Conservation (phyloP, 2,329 filamentous ascomycete species). For the Delphinella strobiligena region DNA sequence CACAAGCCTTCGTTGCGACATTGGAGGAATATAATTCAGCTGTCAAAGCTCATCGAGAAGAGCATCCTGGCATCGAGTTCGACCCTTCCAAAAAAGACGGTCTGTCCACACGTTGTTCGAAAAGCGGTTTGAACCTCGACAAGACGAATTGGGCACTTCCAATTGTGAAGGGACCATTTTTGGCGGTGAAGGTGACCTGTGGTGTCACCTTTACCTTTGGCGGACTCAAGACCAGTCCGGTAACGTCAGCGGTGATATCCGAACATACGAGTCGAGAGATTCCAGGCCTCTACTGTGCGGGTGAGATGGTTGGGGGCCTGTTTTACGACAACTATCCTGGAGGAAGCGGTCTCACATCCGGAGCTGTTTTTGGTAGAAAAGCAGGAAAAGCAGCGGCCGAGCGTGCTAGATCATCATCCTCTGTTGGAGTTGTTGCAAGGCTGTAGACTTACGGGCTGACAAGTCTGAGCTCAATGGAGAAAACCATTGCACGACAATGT, state of each 20-base stretch:
- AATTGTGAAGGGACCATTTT: slow-evolving; percentile 43
- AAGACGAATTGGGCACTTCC: slow-evolving; percentile 59
- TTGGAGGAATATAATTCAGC: slow-evolving; percentile 47
- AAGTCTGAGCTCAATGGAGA: too few relatives aligned
- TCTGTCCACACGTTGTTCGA: slow-evolving; percentile 45
- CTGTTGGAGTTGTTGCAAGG: too few relatives aligned
- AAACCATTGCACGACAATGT: too few relatives aligned
- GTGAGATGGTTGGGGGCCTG: slow-evolving; percentile 55
- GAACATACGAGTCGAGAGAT: slow-evolving; percentile 34
- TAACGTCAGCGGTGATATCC: slow-evolving; percentile 42
- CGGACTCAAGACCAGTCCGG: slow-evolving; percentile 44
- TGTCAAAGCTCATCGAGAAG: slow-evolving; percentile 33
- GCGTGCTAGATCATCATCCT: slow-evolving; percentile 1
- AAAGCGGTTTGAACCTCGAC: slow-evolving; percentile 30
- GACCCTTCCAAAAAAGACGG: slow-evolving; percentile 51
- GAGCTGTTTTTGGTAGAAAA: slow-evolving; percentile 40
- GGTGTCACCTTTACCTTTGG: slow-evolving; percentile 61
- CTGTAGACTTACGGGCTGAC: too few relatives aligned
- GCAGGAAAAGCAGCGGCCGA: slow-evolving; percentile 25
- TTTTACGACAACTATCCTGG: slow-evolving; percentile 55
- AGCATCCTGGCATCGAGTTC: slow-evolving; percentile 36
- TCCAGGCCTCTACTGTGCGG: slow-evolving; percentile 46
- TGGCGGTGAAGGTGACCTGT: slow-evolving; percentile 52
- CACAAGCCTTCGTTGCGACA: slow-evolving; percentile 38
- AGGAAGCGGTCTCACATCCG: slow-evolving; percentile 49